Base-by-base conservation (phyloP, 257 asterid species). In the Anisodus tanguticus region DNA sequence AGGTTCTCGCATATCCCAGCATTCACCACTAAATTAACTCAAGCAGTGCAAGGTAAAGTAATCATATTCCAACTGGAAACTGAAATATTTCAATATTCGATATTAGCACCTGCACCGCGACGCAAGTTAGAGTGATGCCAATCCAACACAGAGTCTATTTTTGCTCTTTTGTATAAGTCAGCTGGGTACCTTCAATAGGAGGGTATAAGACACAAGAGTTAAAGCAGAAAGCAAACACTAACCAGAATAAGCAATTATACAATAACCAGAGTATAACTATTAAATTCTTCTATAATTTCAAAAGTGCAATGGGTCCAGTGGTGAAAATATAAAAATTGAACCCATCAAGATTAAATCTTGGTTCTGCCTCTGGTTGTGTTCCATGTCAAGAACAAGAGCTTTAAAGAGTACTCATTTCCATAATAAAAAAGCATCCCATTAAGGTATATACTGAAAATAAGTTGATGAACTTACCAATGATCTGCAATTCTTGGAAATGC, bases 61-160 rank as follows among this genome's bases (percentile, higher is more conserved):
- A 53, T 51, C 60, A 76, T 12, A 51, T 51, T 26, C 37, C 63
- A 76, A 76, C 64, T 0, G 64, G 26, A 76, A 76, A 51, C 64
- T 51, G 19, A 5, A 81, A 81, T 54, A 76, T 53, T 1, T 76
- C 5, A 76, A 26, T 22, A 8, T 76, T 63, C 70, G 39, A 86
- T 55, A 85, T 35, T 79, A 84, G 83, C 80, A 97, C 98, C 97
- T 92, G 97, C 88, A 83, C 98, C 99, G n/a, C 41, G 85, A 9
- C 97, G 98, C 87, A 93, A 85, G 87, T 95, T 93, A 10, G 94
- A 88, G 91, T 93, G 98, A 85, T 97, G 97, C 99, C 98, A 97
- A 89, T 97, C 98, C 83, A 97, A 85, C 82, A 93, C 97, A 4
- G 99, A 92, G 88, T 97, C 91, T 81, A 97, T 85, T 87, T 91